Base-by-base conservation (phyloP, 2,329 filamentous ascomycete genomes). In the Botrytis tulipae region DNA sequence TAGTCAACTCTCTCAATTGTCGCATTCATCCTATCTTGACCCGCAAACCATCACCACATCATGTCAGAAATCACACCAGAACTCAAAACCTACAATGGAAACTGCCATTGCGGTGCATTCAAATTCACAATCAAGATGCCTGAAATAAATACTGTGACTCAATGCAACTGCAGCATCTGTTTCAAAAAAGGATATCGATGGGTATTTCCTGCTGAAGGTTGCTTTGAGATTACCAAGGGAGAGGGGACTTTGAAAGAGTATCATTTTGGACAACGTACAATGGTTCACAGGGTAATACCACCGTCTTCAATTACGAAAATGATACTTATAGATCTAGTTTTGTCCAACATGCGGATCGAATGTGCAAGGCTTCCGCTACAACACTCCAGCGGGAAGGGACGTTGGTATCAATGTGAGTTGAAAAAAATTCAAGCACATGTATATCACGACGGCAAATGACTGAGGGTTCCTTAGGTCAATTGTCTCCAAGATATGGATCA, bases 121-220 rank as follows among this genome's bases (percentile, higher is more conserved):
- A 82, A 87, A 75, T 90, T 85, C 78, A 86, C 86, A 78, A 78
- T 84, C 71, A 80, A 82, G 4, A 63, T 89, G 20, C 87, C 89
- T 35, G 88, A 91, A 79, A 85, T 92, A 74, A 88, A 87, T 77
- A 81, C 84, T 7, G 85, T 85, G 9, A 79, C 82, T 7, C 84
- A 87, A 78, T 92, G 91, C 82, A 90, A 91, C 81, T 93, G 92
- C 82, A 92, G 89, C 82, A 87, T 91, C 76, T 91, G 91, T 80
- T 78, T 76, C 77, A 87, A 84, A 77, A 87, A 86, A 78, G 85
- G 81, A 25, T 84, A 84, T 61, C 78, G 86, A 54, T 86, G 81
- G 79, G 63, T 82, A 32, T 79, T 83, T 48, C 79, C 81, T 6
- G 75, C 76, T 0, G 77, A 76, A 4, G 78, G 80, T 51, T 74